phyloP scores from a whole-genome alignment of 805 yeast species.

The Maudiozyma bulderi region DNA sequence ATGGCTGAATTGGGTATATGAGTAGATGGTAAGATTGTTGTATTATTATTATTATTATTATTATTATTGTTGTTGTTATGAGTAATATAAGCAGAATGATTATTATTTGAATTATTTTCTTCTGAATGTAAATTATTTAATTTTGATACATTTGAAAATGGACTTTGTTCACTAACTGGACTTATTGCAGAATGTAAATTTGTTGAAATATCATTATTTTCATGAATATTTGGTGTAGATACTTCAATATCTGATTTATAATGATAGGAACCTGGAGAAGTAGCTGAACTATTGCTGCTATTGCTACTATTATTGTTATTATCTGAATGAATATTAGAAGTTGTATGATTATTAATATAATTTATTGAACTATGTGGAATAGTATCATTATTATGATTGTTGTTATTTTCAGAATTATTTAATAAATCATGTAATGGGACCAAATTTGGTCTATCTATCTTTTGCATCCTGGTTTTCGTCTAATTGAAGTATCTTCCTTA shows the following conservation, averaged over 20 bases:
- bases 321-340: too few species aligned
- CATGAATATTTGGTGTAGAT: not conserved
- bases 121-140: not conserved
- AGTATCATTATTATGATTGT: not conserved
- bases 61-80: not conserved
- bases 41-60: not conserved
- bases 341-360: too few species aligned
- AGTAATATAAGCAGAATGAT: not conserved
- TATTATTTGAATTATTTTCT: not conserved
- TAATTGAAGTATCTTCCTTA: not conserved
- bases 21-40: not conserved
- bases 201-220: not conserved
- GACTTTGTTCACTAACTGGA: not conserved
- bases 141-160: not conserved
- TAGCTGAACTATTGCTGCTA: not conserved
- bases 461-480: not conserved
- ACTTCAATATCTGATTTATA: not conserved
- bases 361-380: not conserved
- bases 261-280: not conserved
- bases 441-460: not conserved
- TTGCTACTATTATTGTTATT: too few species aligned
- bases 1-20: not conserved
- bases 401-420: constrained; percentile 1
- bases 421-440: constrained; percentile 5
- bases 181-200: not conserved